Conservation (phyloP, 345 rosid genomes). For the Gossypium bickii region DNA sequence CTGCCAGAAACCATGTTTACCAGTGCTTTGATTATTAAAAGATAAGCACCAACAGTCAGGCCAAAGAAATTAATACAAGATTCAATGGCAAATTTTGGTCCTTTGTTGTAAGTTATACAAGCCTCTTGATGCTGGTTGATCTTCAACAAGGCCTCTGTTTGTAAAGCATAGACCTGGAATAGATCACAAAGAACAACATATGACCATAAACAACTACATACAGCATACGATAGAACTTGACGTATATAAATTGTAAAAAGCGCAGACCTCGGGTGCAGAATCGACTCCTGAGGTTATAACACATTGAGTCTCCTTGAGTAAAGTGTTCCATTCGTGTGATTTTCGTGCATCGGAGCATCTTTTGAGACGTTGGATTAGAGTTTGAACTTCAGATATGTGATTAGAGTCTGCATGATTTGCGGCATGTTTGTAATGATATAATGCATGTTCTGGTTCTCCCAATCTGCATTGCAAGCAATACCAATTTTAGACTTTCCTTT, state of each 20-base stretch:
- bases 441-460: constrained; percentile 62
- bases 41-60: constrained; percentile 31
- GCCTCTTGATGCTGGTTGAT: constrained; percentile 64
- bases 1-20: constrained; percentile 66
- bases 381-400: constrained; percentile 45
- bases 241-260: not conserved
- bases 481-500: not conserved
- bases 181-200: not conserved
- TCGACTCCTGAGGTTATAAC: constrained; percentile 52
- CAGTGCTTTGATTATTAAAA: constrained; percentile 45
- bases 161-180: constrained; percentile 49
- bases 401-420: constrained; percentile 28
- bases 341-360: constrained; percentile 42
- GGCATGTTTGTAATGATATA: constrained; percentile 46
- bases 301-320: constrained; percentile 41
- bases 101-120: constrained; percentile 36
- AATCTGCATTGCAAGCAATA: constrained; percentile 34
- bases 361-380: constrained; percentile 34
- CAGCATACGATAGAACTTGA: not conserved
- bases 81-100: constrained; percentile 38
- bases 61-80: constrained; percentile 45
- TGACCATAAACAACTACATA: not conserved
- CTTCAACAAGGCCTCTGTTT: constrained; percentile 55
- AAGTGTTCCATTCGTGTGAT: constrained; percentile 43
- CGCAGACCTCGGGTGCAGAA: constrained; percentile 54